Conservation (phyloP, 257 asterid genomes). For the Solanum lycopersicoides region DNA sequence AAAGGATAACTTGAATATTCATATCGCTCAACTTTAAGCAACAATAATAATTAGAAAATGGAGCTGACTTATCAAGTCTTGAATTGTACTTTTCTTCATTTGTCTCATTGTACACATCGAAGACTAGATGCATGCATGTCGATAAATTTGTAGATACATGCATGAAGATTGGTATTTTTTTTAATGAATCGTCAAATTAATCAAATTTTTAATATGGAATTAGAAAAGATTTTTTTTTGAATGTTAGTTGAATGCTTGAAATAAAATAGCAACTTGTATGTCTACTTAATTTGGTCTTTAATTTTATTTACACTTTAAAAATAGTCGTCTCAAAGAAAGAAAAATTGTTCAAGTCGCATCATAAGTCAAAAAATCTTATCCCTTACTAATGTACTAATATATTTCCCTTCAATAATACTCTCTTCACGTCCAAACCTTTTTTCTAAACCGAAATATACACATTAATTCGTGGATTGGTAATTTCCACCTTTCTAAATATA, state of each 20-base stretch:
- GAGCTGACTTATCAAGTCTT: neutral
- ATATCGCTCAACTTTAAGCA: neutral
- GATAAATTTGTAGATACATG: neutral
- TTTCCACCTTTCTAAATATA: too few species aligned
- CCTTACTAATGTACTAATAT: neutral
- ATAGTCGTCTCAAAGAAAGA: rapidly evolving
- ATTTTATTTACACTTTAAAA: neutral
- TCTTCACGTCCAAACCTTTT: too few species aligned
- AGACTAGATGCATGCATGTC: neutral
- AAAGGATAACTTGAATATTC: neutral
- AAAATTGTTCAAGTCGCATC: neutral
- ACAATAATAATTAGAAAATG: neutral
- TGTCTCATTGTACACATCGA: neutral
- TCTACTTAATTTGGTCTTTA: neutral
- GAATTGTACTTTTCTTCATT: neutral
- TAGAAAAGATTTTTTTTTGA: too few species aligned
- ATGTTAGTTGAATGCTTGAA: neutral
- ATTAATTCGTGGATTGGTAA: neutral
- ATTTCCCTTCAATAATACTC: neutral
- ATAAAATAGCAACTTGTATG: neutral
- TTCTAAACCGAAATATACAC: too few species aligned
- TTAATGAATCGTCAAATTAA: too few species aligned
- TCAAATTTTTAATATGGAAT: neutral
- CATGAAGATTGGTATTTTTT: neutral
- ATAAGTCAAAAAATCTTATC: too few species aligned